These are phyloP conservation scores for Termitomyces sp. DNA, from an alignment of 768 basidiomycete genomes.

Conservation along the genomic window DNA sequence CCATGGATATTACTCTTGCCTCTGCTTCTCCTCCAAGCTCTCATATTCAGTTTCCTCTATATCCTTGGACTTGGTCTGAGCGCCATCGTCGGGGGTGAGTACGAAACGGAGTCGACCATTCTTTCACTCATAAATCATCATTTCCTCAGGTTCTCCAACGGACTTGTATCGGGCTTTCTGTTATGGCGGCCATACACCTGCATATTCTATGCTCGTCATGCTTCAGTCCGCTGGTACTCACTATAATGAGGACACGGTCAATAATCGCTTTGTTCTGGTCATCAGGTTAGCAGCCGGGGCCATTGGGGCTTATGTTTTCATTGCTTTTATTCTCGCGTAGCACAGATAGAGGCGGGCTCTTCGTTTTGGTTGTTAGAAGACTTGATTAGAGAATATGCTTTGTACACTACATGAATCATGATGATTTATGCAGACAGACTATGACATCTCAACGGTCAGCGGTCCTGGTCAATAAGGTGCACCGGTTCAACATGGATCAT, in stretches of 20 bases:
- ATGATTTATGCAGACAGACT: too few species aligned
- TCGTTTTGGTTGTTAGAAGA: not conserved
- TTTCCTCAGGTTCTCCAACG: constrained; percentile 18
- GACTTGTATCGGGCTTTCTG: constrained; percentile 18
- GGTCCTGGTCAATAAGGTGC: too few species aligned
- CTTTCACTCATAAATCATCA: not conserved
- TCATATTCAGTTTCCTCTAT: constrained; percentile 10
- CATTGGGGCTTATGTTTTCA: constrained; percentile 14
- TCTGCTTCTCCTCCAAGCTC: constrained; percentile 14
- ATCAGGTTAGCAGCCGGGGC: constrained; percentile 19
- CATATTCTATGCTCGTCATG: constrained; percentile 16
- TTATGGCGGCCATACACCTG: constrained; percentile 21
- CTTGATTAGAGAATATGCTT: too few species aligned
- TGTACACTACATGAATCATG: too few species aligned
- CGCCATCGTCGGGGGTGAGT: constrained; percentile 18
- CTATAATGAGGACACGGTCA: constrained; percentile 43
- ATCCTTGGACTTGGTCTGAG: constrained; percentile 15
- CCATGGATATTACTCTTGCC: constrained; percentile 21
- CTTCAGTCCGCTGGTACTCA: constrained; percentile 20
- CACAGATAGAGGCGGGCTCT: not conserved
- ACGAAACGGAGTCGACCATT: not conserved
- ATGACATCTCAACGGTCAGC: too few species aligned
- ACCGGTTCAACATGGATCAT: too few species aligned
- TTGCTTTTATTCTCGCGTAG: constrained; percentile 9
- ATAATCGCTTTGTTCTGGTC: constrained; percentile 59